Base-by-base conservation (phyloP, 2,329 filamentous ascomycete species). In the Pyrenophora tritici-repentis region DNA sequence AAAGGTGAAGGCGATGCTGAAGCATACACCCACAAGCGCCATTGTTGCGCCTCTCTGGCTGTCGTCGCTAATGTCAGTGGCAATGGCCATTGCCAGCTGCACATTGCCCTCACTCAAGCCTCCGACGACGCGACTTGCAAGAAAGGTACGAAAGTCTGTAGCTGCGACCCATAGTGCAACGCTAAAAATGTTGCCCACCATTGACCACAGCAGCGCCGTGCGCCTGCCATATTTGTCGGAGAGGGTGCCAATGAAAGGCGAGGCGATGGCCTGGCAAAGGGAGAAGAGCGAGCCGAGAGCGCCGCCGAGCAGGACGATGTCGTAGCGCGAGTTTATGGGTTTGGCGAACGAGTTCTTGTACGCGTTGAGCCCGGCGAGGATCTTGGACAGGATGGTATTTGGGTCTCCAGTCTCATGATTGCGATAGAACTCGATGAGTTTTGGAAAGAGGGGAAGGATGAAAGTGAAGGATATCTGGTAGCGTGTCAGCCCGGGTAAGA, bases 91-190 rank as follows among this genome's bases (percentile, higher is more conserved):
- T 4, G 94, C 93, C 12, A 99, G 81, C 78, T 99, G 94, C 2
- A 99, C 90, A 65, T 99, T 99, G 56, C 94, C 94, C 77, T 99
- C 94, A 49, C 92, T 97, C 59, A 99, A 76, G 0, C 94, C 94
- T 18, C 94, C 94, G 1, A 99, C 90, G 2, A 99, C 78, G 42
- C 94, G 86, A 63, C 91, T 96, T n/a, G 91, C 89, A 24, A 99
- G 81, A 70, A 99, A 99, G 2, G 93, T 97, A 35, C 92, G 86
- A 77, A 99, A 99, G 76, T 97, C 93, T 46, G 90, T 88, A 1
- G 94, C 94, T 37, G 87, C 84, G 7, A 97, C 91, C 94, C 94
- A 99, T 10, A 99, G 84, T 22, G 95, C 86, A 7, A 99, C 94
- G 17, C 90, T 96, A 44, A 95, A 76, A 44, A 97, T 91, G 73